Evolutionary conservation across 129 eudicot species (phyloP).

Genomic region (sunflower (Helianthus annuus)): HanXRQr2.0-SUNRISE NC_035447.2:28821221-28821720

Average conservation of each 20-base stretch:
- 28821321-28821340: not conserved
- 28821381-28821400: not conserved
- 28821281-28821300: not conserved
- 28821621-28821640: slow-evolving; percentile 88
- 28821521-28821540: slow-evolving; percentile 60
- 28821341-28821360: not conserved
- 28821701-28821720: slow-evolving; percentile 9
- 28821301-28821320: not conserved
- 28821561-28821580: slow-evolving; percentile 84
- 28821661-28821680: slow-evolving; percentile 2
- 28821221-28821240: not conserved
- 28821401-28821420: slow-evolving; percentile 1
- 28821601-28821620: slow-evolving; percentile 77
- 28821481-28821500: slow-evolving; percentile 48
- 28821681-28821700: slow-evolving; percentile 1
- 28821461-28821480: slow-evolving; percentile 57
- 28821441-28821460: slow-evolving; percentile 68
- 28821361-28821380: not conserved
- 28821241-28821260: not conserved
- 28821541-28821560: slow-evolving; percentile 85
- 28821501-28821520: slow-evolving; percentile 20
- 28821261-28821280: not conserved
- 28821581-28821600: slow-evolving; percentile 93
- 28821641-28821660: slow-evolving; percentile 92
- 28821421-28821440: not conserved